These are phyloP conservation scores for Phytopythium oedochilum DNA, from an alignment of 352 stramenopile species.

Conservation along the genomic window DNA sequence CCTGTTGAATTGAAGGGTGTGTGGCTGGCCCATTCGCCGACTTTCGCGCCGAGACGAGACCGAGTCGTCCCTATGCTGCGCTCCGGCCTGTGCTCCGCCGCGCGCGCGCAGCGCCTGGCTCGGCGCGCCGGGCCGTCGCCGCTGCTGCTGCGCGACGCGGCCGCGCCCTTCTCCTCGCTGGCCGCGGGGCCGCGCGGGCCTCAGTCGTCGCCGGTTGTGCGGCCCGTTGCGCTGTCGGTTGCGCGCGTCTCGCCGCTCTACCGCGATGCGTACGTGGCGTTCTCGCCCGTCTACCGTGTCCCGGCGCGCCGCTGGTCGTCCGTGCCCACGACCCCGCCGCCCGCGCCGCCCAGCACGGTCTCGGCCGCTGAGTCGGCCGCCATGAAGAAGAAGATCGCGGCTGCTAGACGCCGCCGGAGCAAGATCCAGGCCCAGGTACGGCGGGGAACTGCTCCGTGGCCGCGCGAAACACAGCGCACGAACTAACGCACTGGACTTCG, in stretches of 20 bases:
- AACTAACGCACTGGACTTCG: not conserved
- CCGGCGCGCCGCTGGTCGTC: constrained; percentile 42
- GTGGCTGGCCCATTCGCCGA: not conserved
- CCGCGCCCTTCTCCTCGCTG: not conserved
- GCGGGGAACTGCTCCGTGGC: not conserved
- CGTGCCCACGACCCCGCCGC: constrained; percentile 26
- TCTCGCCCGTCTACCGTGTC: constrained; percentile 14
- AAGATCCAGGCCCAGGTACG: constrained; percentile 65
- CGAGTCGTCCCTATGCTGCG: constrained; percentile 26
- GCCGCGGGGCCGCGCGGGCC: not conserved
- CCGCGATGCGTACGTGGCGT: constrained; percentile 15
- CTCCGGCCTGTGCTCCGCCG: constrained; percentile 32
- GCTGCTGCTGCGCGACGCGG: constrained; percentile 8
- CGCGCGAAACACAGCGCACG: too few relatives aligned
- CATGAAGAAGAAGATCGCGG: constrained; percentile 77
- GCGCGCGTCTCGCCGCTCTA: constrained; percentile 8
- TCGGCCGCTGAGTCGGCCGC: constrained; percentile 33
- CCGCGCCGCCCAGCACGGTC: constrained; percentile 4
- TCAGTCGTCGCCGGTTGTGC: too few relatives aligned
- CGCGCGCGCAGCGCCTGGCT: constrained; percentile 29
- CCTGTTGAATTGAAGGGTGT: constrained; percentile 4
- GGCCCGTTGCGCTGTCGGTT: not conserved
- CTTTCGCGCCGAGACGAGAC: not conserved
- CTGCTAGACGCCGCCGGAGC: constrained; percentile 55
- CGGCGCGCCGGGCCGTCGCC: constrained; percentile 6